Evolutionary conservation across 768 basidiomycete genomes (phyloP), one percentile per base, ranked within the genome.

Genomic region (Psilocybe azurescens): DNA sequence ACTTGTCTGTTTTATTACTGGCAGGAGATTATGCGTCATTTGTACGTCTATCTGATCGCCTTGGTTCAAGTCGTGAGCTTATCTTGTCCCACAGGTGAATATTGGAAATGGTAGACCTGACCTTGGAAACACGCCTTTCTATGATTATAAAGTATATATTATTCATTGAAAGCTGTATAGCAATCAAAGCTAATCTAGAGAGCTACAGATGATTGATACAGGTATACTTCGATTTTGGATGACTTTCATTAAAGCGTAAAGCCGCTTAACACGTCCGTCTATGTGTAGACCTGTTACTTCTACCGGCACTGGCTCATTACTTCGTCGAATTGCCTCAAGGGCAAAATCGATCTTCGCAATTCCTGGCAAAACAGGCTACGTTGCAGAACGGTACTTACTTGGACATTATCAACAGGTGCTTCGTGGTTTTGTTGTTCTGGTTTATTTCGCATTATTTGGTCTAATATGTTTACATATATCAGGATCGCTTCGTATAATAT

Each of bases 301-400:
- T 82, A 7, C 81, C 81, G 1, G 74, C 76, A 1, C 54, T 82
- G 18, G 69, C 72, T 7, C 79, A 82, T 61, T 81, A 80, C 64
- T 79, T 82, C 72, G 69, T 79, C 29, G 74, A 80, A 6, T 71
- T 79, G 7, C 80, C 81, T 0, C 79, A 80, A 66, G 81, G 81
- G 1, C 55, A 65, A 8, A 73, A 71, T 44, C 71, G 79, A 18
- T 72, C 78, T 0, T 28, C 67, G 1, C 63, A 64, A 7, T 80
- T 81, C 70, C 64, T 79, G 11, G 61, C 65, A 3, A 71, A 65
- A 30, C 71, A 72, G 28, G 76, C 79, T 3, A 76, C 78, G 3
- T 67, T 82, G 20, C 76, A 78, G 63, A 78, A 79, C 41, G 79
- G 79, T 13, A 79, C 78, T 2, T 81, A 78, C 62, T 59, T 63